Percentiles rank a stretch among this genome's conserved stretches.
Evolutionary conservation across 441 rosid genomes (phyloP).

Genomic region (Euphorbia corollata): DNA sequence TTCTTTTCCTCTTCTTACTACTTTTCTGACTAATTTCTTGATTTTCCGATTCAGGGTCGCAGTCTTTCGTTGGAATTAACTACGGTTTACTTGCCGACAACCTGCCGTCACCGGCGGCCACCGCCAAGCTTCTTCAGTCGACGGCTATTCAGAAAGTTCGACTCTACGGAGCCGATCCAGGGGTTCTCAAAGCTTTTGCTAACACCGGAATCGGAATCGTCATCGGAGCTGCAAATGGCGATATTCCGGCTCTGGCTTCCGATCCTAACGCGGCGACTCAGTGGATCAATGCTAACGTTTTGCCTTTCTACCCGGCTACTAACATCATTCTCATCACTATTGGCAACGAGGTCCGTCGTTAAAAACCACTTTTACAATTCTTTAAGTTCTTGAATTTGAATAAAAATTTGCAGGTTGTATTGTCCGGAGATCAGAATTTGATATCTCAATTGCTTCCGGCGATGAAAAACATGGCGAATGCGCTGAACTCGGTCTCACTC

Average conservation of each 20-base stretch:
- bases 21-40: neutral
- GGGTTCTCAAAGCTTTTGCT: conserved; percentile 60
- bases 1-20: neutral
- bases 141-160: conserved; percentile 65
- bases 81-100: conserved; percentile 89
- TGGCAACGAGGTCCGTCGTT: conserved; percentile 64
- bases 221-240: conserved; percentile 73
- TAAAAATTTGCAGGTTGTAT: conserved; percentile 48
- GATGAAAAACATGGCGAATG: conserved; percentile 67
- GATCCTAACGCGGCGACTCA: conserved; percentile 70
- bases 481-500: conserved; percentile 51
- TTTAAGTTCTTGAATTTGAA: neutral
- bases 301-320: conserved; percentile 72
- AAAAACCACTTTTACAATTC: neutral
- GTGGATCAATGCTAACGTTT: conserved; percentile 74
- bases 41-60: conserved; percentile 37
- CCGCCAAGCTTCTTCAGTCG: conserved; percentile 69
- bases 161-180: conserved; percentile 83
- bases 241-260: conserved; percentile 64
- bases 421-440: conserved; percentile 54
- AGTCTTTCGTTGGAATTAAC: conserved; percentile 77
- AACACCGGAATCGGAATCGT: conserved; percentile 74
- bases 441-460: conserved; percentile 75
- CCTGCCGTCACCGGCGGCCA: conserved; percentile 69
- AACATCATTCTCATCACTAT: conserved; percentile 68